Conservation (phyloP, 768 basidiomycete genomes). For the Rhodotorula paludigena region DNA sequence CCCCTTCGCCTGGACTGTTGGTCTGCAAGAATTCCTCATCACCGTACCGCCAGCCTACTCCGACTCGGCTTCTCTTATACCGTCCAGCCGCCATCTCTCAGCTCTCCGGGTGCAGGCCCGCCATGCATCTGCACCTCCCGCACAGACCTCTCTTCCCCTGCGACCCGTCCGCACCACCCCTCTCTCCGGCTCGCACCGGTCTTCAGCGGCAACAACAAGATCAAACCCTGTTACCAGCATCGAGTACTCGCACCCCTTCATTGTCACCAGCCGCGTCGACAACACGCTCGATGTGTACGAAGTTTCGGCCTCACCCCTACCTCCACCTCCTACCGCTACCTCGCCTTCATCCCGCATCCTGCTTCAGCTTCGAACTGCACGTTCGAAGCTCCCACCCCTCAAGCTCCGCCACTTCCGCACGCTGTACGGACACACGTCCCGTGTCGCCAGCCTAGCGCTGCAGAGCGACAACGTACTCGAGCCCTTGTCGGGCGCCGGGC, state of each 20-base stretch:
- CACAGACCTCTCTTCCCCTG: neutral
- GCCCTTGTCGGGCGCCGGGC: too few species aligned
- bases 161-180: neutral
- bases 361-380: neutral
- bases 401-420: constrained; percentile 16
- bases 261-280: constrained; percentile 21
- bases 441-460: constrained; percentile 24
- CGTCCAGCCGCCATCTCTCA: too few species aligned
- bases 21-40: constrained; percentile 27
- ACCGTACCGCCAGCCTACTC: neutral
- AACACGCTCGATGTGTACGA: constrained; percentile 31
- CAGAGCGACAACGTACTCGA: neutral
- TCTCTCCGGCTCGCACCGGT: neutral
- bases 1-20: constrained; percentile 28
- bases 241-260: constrained; percentile 17
- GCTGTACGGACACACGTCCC: constrained; percentile 33
- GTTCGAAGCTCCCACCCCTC: too few species aligned
- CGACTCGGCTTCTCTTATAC: too few species aligned
- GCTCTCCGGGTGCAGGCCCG: too few species aligned
- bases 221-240: constrained; percentile 15
- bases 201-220: neutral
- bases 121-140: neutral
- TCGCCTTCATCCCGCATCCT: neutral
- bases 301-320: neutral
- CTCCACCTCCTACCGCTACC: neutral